Base-by-base conservation (phyloP, 2,329 filamentous ascomycete genomes). In the Claviceps sp. region DNA sequence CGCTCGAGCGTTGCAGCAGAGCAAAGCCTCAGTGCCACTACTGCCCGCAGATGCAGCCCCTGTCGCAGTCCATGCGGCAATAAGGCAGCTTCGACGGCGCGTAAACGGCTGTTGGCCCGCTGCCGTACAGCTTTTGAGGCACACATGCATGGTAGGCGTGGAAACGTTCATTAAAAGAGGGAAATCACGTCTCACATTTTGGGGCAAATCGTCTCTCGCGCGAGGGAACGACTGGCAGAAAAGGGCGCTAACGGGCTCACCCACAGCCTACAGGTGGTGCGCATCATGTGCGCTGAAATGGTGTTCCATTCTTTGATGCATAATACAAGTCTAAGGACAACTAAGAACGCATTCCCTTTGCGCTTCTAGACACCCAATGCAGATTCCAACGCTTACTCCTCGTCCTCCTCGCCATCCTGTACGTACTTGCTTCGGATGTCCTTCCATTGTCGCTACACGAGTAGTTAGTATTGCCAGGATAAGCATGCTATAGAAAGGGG, bases 381-480 rank as follows among this genome's bases (percentile, higher is more conserved):
- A 41, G 40, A 17, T 40, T 24, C 24, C 34, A 22, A 24, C 47
- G 57, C 59, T 54, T 61, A 64, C 60, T 73, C 69, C 65, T 84
- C 82, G 57, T 84, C 80, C 59, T 82, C 82, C 58, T 86, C 83
- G 52, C 75, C 80, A 55, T 77, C 76, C 72, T 87, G 73, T 64
- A 95, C 70, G 72, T 95, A 98, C 72, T 80, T 84, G 70, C 84
- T 75, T 75, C 94, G 91, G 76, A 98, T 96, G 70, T 98, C 93
- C 81, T 96, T 96, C 93, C 93, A 97, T 94, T 96, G 91, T 66
- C 91, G 89, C 91, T 97, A 58, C 34, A 48, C 50, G 42, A 34
- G 43, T 30, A 10, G 57, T 68, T 60, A 69, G 66, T 57, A 59
- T 48, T 10, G 19, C 49, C 48, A 41, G 34, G 47, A n/a, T 7